Evolutionary conservation across 257 asterid genomes (phyloP).

Genomic region (Solanum bukasovii): DNA sequence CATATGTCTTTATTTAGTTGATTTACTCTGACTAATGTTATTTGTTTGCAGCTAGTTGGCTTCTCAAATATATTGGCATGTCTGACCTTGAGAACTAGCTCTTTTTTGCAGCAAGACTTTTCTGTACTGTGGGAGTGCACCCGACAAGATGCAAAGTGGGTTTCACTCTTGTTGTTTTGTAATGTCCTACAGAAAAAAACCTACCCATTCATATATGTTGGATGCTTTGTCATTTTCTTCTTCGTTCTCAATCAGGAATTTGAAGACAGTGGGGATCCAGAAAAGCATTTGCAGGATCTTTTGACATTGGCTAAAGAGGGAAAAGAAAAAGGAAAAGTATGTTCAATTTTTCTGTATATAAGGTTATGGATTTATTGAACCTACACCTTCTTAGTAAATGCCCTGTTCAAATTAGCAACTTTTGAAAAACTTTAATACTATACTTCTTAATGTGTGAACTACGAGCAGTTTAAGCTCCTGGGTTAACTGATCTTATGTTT

Average conservation of each 20-base stretch:
- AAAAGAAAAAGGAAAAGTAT: constrained; percentile 87
- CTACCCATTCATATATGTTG: neutral
- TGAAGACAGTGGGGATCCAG: constrained; percentile 90
- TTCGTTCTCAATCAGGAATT: constrained; percentile 48
- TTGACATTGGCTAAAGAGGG: constrained; percentile 74
- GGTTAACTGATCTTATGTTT: neutral
- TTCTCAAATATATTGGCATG: neutral
- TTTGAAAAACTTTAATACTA: neutral
- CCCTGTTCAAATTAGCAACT: neutral
- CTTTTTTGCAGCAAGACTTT: constrained; percentile 61
- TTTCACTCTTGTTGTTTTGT: neutral
- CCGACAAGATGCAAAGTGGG: constrained; percentile 97
- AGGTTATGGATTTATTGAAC: neutral
- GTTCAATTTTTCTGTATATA: neutral
- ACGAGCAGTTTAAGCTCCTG: neutral
- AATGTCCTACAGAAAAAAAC: neutral
- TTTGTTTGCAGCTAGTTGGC: neutral
- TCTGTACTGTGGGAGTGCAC: constrained; percentile 98
- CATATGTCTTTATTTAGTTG: neutral
- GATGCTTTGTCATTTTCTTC: neutral
- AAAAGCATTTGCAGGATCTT: constrained; percentile 69
- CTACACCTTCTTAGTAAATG: neutral
- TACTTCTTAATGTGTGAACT: neutral
- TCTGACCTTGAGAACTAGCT: neutral
- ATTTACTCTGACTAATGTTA: neutral